Evolutionary conservation across 345 rosid species (phyloP).

Genomic region (Syzygium aromaticum): DNA sequence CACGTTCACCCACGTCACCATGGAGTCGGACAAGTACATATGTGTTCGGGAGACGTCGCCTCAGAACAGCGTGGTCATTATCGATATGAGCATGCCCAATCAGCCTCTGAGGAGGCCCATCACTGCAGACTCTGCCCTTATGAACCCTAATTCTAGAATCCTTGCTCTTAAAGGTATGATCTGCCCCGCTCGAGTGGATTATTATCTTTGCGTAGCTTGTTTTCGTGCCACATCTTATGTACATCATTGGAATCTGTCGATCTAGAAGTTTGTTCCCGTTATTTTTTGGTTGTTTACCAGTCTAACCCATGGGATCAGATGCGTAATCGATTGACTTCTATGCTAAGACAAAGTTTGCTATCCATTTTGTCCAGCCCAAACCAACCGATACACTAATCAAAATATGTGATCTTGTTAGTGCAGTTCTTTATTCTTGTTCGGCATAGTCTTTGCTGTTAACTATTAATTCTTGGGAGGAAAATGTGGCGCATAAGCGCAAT

Average conservation of each 20-base stretch:
- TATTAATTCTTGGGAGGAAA: neutral
- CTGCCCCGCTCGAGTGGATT: neutral
- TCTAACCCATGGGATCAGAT: neutral
- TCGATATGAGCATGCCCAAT: conserved; percentile 79
- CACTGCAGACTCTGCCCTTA: conserved; percentile 75
- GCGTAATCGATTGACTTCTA: neutral
- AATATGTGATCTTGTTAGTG: neutral
- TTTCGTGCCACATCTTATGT: neutral
- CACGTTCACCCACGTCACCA: conserved; percentile 70
- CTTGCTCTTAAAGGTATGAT: conserved; percentile 33
- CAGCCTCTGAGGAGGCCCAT: conserved; percentile 82
- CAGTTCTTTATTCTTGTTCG: neutral
- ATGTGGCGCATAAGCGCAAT: neutral
- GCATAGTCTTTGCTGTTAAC: neutral
- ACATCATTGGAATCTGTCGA: neutral
- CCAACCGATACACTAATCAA: neutral
- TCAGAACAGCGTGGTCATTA: conserved; percentile 69
- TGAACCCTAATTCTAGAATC: conserved; percentile 54
- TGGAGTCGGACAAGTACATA: conserved; percentile 85
- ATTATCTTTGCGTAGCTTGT: neutral
- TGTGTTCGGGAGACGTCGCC: conserved; percentile 89
- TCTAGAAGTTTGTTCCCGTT: neutral
- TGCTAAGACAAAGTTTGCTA: neutral
- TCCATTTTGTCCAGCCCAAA: neutral
- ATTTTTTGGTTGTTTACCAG: neutral